These are phyloP conservation scores for Exophiala oligosperma DNA, from an alignment of 2,329 filamentous ascomycete species.

Conservation along the genomic window DNA sequence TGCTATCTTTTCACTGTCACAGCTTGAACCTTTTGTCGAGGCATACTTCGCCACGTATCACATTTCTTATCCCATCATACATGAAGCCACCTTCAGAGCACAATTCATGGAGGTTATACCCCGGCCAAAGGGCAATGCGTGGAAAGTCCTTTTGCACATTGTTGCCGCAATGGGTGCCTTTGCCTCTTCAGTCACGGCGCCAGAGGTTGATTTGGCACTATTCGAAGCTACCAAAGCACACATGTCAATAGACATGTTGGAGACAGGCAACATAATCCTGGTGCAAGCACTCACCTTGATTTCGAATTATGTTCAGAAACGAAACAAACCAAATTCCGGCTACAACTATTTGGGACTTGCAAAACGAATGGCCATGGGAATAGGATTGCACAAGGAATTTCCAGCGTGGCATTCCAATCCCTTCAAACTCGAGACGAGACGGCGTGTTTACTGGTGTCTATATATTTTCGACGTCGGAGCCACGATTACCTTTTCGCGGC, in stretches of 20 bases:
- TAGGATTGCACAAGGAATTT: constrained; percentile 50
- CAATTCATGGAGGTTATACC: constrained; percentile 21
- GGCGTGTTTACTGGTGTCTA: constrained; percentile 18
- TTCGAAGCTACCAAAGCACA: constrained; percentile 24
- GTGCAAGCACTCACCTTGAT: constrained; percentile 37
- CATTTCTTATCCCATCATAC: constrained; percentile 31
- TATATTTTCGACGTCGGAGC: constrained; percentile 23
- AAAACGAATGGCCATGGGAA: constrained; percentile 50
- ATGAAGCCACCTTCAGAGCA: constrained; percentile 32
- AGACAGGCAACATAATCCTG: constrained; percentile 34
- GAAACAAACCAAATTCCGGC: constrained; percentile 52
- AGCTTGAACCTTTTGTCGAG: constrained; percentile 26
- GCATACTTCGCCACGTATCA: constrained; percentile 33
- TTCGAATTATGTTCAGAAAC: constrained; percentile 53
- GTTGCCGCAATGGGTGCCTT: constrained; percentile 32
- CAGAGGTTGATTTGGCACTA: constrained; percentile 8
- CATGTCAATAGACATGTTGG: constrained; percentile 31
- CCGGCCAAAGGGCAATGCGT: constrained; percentile 23
- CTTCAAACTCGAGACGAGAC: constrained; percentile 11
- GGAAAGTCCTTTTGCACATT: constrained; percentile 30
- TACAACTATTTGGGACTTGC: constrained; percentile 54
- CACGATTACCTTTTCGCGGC: constrained; percentile 19
- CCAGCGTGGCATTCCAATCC: constrained; percentile 13
- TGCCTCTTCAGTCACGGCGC: constrained; percentile 19
- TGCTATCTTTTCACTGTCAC: constrained; percentile 7